Evolutionary conservation across 371 early-diverging fungal genomes (phyloP).

Genomic region (Apophysomyces elegans): DNA sequence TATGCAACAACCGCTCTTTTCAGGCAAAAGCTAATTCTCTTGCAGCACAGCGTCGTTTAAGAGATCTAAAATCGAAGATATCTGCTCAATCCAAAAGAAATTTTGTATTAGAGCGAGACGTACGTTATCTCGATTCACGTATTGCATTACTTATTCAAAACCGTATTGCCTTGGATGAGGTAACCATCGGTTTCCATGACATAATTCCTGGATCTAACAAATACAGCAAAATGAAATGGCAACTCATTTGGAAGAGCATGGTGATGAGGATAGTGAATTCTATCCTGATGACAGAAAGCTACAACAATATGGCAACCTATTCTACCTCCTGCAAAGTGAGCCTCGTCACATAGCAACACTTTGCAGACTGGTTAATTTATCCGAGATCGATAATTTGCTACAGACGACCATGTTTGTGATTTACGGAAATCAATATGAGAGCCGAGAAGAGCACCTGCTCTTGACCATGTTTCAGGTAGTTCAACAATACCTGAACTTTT

Average conservation of each 20-base stretch:
- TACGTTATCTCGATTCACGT: conserved; percentile 90
- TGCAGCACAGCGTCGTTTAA: conserved; percentile 80
- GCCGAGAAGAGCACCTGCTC: conserved; percentile 92
- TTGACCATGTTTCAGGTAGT: conserved; percentile 94
- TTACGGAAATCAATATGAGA: conserved; percentile 96
- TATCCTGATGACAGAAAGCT: conserved; percentile 85
- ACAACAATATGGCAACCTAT: conserved; percentile 91
- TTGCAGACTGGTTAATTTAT: conserved; percentile 79
- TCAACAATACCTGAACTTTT: not conserved
- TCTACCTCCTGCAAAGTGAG: conserved; percentile 91
- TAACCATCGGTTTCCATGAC: conserved; percentile 22
- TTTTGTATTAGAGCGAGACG: conserved; percentile 93
- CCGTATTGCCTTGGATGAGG: conserved; percentile 89
- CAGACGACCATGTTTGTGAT: conserved; percentile 97
- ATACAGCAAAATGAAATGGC: conserved; percentile 79
- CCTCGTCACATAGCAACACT: conserved; percentile 91
- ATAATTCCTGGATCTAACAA: not conserved
- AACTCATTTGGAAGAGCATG: conserved; percentile 75
- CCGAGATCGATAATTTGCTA: conserved; percentile 91
- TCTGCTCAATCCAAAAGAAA: conserved; percentile 95
- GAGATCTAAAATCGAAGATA: conserved; percentile 88
- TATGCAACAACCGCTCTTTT: not conserved
- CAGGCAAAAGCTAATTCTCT: not conserved
- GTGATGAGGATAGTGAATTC: conserved; percentile 66
- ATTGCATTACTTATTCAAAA: conserved; percentile 95